Base-by-base conservation (phyloP, 2,329 filamentous ascomycete genomes). In the Cercospora canescens region DNA sequence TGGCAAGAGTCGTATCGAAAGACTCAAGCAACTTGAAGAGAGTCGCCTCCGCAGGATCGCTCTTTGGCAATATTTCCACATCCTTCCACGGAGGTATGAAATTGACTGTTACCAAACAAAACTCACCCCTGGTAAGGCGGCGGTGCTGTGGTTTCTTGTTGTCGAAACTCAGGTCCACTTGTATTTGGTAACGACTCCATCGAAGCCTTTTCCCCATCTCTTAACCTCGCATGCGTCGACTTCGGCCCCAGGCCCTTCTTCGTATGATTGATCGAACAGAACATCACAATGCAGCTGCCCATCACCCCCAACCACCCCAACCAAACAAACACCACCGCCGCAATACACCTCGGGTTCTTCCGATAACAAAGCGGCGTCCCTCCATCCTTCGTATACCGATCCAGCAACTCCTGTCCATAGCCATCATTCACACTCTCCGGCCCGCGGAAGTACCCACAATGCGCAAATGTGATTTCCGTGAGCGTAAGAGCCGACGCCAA, bases 301-400 rank as follows among this genome's bases (percentile, higher is more conserved):
- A 85, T 78, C 0, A 84, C 83, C 16, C 78, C 79, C 1, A 85
- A 64, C 71, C 81, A 80, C 0, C 85, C 86, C 0, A 81, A 76
- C 85, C 86, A 88, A 16, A 84, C 70, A 24, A 87, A 82, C 0
- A 86, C 83, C 3, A 83, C 80, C 41, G 82, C 82, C 1, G 84
- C 83, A 62, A 87, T 73, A 8, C 81, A 83, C 9, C 83, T 76
- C 1, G 79, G 80, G 64, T 86, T 87, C 18, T 83, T 73, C 21
- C 80, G 75, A 69, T 87, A 87, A 37, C 73, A 73, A 45, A 82
- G 63, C 8, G 79, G 79, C 54, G 78, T 76, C 70, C 79, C 74
- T 74, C 77, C 63, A 70, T 75, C 69, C 72, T 81, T 67, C 70
- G 60, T 41, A 72, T 79, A 69, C 67, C 74, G 60, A 65, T 72